Conservation (phyloP, 2,329 filamentous ascomycete genomes). For the Cercospora zeae-maydis region DNA sequence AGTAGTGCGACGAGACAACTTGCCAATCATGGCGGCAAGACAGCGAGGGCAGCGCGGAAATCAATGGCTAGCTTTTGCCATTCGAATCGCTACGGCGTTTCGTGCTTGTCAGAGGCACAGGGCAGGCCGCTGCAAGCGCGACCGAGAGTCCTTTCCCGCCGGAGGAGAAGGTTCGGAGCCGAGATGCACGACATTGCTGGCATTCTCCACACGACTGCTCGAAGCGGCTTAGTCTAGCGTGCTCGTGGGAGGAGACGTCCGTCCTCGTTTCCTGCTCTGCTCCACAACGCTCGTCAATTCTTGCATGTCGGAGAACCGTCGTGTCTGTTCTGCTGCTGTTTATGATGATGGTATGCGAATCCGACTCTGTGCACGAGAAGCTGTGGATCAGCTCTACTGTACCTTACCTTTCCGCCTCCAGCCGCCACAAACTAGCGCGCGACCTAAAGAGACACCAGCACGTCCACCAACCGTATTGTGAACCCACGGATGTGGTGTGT, state of each 20-base stretch:
- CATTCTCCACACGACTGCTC: neutral
- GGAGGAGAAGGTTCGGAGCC: slow-evolving; percentile 8
- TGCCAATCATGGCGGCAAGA: slow-evolving; percentile 2
- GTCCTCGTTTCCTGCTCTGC: neutral
- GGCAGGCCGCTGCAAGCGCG: neutral
- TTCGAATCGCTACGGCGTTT: neutral
- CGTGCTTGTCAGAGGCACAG: slow-evolving; percentile 3
- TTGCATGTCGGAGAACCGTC: neutral
- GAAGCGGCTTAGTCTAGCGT: neutral
- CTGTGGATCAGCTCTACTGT: no score
- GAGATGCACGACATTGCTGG: slow-evolving; percentile 1
- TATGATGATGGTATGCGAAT: no score
- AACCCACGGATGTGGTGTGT: no score
- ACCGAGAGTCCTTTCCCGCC: neutral
- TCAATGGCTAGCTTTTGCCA: neutral
- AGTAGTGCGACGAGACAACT: neutral
- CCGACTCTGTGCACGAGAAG: no score
- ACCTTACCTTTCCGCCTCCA: no score
- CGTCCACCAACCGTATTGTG: no score
- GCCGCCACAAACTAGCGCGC: no score
- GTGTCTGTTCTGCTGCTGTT: no score
- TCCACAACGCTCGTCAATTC: neutral
- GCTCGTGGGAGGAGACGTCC: neutral
- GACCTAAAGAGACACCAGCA: no score
- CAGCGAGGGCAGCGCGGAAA: neutral